Percentiles rank a stretch among this genome's conserved stretches.
Evolutionary conservation across 2,329 filamentous ascomycete species (phyloP).

Genomic region (Lasiodiplodia theobromae): DNA sequence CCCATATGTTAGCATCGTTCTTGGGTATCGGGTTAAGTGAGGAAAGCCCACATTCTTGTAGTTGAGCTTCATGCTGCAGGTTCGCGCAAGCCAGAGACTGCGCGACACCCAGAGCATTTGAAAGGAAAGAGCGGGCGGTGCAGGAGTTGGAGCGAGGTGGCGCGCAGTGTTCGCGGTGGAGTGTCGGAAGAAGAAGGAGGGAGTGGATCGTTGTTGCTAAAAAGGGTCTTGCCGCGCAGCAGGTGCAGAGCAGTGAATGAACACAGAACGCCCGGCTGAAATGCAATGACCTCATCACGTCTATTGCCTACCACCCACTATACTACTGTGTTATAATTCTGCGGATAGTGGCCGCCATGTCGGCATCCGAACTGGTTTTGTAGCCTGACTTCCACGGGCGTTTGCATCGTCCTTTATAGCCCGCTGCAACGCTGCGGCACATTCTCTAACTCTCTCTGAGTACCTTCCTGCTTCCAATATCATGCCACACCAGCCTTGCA

Average conservation of each 20-base stretch:
- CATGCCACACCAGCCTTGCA: background rate
- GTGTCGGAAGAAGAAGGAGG: conserved; percentile 6
- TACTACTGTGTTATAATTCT: background rate
- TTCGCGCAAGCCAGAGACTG: background rate
- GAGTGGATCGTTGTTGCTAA: background rate
- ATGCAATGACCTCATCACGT: background rate
- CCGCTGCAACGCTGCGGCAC: background rate
- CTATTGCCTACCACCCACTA: background rate
- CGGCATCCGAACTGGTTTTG: background rate
- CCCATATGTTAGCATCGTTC: background rate
- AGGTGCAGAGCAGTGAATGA: background rate
- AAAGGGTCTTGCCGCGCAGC: background rate
- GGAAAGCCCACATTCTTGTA: conserved; percentile 47
- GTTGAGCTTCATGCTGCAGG: conserved; percentile 41
- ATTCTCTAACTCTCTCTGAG: background rate
- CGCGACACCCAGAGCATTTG: background rate
- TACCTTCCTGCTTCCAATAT: background rate
- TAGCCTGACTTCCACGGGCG: background rate
- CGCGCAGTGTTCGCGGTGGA: background rate
- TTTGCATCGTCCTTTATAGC: background rate
- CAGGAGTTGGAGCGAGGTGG: background rate
- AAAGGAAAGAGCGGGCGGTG: conserved; percentile 1
- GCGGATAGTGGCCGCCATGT: background rate
- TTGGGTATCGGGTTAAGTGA: background rate
- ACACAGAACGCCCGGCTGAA: background rate